These are phyloP conservation scores for Alternaria alternata DNA, from an alignment of 2,329 filamentous ascomycete genomes.

Conservation along the genomic window DNA sequence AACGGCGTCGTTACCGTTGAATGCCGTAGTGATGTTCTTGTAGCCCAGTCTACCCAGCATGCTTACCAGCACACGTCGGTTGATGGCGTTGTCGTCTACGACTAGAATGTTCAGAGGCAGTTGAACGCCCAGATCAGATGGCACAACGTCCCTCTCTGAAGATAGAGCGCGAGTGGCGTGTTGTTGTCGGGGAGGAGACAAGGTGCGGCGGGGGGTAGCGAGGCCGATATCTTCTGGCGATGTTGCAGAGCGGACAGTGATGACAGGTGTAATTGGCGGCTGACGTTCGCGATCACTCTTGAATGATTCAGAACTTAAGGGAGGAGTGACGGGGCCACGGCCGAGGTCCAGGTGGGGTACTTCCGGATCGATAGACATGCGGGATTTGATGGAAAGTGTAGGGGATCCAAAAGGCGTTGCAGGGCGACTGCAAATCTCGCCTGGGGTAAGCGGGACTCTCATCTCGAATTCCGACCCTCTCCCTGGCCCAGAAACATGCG, in stretches of 20 bases:
- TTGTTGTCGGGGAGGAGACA: slow-evolving; percentile 36
- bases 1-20: slow-evolving; percentile 73
- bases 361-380: slow-evolving; percentile 42
- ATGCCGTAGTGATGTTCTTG: slow-evolving; percentile 68
- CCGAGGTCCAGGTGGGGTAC: slow-evolving; percentile 24
- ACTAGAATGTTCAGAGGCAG: slow-evolving; percentile 74
- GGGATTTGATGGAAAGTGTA: slow-evolving; percentile 47
- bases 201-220: slow-evolving; percentile 39
- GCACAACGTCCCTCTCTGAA: slow-evolving; percentile 31
- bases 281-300: slow-evolving; percentile 24
- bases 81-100: slow-evolving; percentile 77
- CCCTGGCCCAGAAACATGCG: slow-evolving; percentile 66
- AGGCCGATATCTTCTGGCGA: slow-evolving; percentile 26
- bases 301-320: slow-evolving; percentile 34
- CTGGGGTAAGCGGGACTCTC: slow-evolving; percentile 66
- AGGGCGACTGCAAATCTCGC: slow-evolving; percentile 60
- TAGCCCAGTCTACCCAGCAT: slow-evolving; percentile 75
- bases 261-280: slow-evolving; percentile 18
- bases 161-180: slow-evolving; percentile 27
- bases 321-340: slow-evolving; percentile 40
- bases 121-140: slow-evolving; percentile 60
- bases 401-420: slow-evolving; percentile 60
- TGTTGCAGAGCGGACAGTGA: slow-evolving; percentile 21
- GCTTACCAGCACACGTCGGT: slow-evolving; percentile 70
- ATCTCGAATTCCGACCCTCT: slow-evolving; percentile 75